Percentiles rank a stretch among this genome's conserved stretches.
Conservation (phyloP, 169 alveolate genomes). For the Theileria luwenshuni region DNA sequence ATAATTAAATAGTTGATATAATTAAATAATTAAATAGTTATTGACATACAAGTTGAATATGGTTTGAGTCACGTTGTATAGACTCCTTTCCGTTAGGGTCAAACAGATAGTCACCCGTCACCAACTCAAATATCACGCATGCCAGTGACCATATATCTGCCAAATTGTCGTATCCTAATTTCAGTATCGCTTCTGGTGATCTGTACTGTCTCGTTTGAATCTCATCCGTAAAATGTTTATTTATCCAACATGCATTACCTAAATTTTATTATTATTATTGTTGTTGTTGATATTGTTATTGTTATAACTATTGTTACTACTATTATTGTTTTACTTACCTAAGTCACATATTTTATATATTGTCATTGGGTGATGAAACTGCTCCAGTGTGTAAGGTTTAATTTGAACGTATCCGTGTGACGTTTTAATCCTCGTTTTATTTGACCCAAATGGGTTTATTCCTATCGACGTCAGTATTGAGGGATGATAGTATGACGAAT, state of each 20-base stretch:
- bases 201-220: slow-evolving; percentile 98
- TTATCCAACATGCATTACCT: slow-evolving; percentile 98
- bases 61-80: slow-evolving; percentile 71
- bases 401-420: slow-evolving; percentile 65
- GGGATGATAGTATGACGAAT: slow-evolving; percentile 49
- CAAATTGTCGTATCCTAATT: slow-evolving; percentile 91
- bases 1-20: background rate
- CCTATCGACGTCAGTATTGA: slow-evolving; percentile 19
- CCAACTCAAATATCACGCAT: slow-evolving; percentile 95
- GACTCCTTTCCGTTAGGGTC: slow-evolving; percentile 92
- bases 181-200: slow-evolving; percentile 97
- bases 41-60: slow-evolving; percentile 49
- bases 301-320: background rate
- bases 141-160: slow-evolving; percentile 99
- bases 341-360: slow-evolving; percentile 93
- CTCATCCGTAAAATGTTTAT: slow-evolving; percentile 93
- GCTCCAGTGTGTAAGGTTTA: slow-evolving; percentile 69
- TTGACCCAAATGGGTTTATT: background rate
- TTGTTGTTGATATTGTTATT: background rate
- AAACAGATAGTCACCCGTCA: slow-evolving; percentile 97
- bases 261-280: background rate
- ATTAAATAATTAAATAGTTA: background rate
- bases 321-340: too few relatives aligned
- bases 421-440: slow-evolving; percentile 56
- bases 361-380: slow-evolving; percentile 76